Evolutionary conservation across 2,329 filamentous ascomycete species (phyloP).

Genomic region (Pseudocercospora fuligena): DNA sequence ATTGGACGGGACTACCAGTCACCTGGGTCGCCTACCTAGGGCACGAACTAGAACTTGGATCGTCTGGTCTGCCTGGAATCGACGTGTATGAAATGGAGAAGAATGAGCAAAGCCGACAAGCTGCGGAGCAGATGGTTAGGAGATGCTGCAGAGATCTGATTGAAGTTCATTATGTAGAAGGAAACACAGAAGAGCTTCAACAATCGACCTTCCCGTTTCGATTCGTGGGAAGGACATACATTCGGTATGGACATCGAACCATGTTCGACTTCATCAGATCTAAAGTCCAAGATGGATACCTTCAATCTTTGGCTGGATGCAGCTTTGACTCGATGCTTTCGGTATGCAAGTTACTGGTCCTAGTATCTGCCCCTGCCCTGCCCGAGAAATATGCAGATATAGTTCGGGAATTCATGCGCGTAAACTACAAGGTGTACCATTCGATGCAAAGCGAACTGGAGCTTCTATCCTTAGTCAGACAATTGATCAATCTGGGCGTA

Average conservation of each 20-base stretch:
- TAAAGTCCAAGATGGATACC: neutral
- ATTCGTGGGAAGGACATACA: neutral
- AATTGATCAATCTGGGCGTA: neutral
- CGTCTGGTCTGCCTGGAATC: neutral
- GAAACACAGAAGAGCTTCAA: neutral
- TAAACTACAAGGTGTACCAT: neutral
- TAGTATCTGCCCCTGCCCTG: neutral
- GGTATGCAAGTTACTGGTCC: neutral
- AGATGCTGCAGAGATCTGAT: neutral
- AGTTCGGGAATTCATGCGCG: neutral
- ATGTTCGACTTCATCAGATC: neutral
- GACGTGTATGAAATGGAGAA: neutral
- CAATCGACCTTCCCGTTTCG: too few species aligned
- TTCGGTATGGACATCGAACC: neutral
- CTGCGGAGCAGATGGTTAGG: neutral
- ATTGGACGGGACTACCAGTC: neutral
- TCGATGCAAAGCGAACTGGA: neutral
- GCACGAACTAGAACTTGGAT: neutral
- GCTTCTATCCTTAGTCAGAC: neutral
- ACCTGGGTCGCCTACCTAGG: neutral
- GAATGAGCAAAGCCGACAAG: too few species aligned
- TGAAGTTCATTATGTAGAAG: neutral
- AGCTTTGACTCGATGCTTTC: neutral
- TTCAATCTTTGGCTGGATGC: neutral
- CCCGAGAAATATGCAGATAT: neutral